phyloP scores from a whole-genome alignment of 148 eudicot species.

The Oxyria digyna region DNA sequence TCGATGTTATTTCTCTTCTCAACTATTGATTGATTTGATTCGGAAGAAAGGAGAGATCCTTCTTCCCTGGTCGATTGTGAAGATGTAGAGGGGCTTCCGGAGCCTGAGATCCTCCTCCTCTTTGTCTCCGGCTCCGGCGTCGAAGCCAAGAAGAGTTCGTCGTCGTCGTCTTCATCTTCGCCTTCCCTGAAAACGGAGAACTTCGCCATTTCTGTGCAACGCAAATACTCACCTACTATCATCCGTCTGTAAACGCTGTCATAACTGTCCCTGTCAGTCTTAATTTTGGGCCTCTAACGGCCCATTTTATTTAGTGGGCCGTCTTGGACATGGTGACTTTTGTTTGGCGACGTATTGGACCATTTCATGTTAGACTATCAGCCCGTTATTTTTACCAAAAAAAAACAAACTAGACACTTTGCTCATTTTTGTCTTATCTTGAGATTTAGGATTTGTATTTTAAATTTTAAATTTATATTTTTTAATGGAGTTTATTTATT shows the following conservation, averaged over 20 bases:
- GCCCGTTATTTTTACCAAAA: too few species aligned
- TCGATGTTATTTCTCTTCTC: conserved; percentile 5
- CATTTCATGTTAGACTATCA: too few species aligned
- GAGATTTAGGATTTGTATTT: too few species aligned
- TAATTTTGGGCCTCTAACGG: too few species aligned
- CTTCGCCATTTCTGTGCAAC: conserved; percentile 28
- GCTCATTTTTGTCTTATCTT: too few species aligned
- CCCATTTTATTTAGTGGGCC: too few species aligned
- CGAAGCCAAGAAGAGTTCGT: conserved; percentile 15
- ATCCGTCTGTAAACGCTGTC: not conserved
- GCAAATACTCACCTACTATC: not conserved
- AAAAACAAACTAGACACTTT: too few species aligned
- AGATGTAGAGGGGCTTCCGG: not conserved
- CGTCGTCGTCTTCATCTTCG: conserved; percentile 13
- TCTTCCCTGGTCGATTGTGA: conserved; percentile 7
- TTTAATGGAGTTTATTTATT: too few species aligned
- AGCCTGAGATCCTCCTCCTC: conserved; percentile 15
- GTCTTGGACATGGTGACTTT: too few species aligned
- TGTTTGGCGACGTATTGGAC: too few species aligned
- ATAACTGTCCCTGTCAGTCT: not conserved
- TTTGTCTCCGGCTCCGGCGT: conserved; percentile 19
- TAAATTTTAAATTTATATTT: too few species aligned
- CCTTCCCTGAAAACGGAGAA: conserved; percentile 38
- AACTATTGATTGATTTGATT: not conserved
- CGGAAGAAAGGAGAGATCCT: not conserved